A percentile compares a stretch with the other conserved stretches of the same genome.
Evolutionary conservation across 768 basidiomycete genomes (phyloP).

Genomic region (Asterophora lycoperdoides): DNA sequence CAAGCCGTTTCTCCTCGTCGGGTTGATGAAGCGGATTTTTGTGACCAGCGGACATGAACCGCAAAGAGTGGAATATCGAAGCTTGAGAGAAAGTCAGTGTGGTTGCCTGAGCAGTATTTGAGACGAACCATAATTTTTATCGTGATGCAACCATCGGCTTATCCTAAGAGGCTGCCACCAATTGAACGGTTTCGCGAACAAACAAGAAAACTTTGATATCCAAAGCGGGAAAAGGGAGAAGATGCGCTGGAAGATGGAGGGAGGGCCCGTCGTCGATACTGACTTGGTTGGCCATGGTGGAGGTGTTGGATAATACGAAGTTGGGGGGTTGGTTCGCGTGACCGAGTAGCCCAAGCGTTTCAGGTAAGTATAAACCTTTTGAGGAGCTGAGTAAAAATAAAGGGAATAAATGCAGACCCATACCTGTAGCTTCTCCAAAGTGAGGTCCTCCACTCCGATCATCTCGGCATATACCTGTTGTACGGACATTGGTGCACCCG

Average conservation of each 20-base stretch:
- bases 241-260: conserved; percentile 33
- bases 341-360: conserved; percentile 89
- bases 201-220: conserved; percentile 25
- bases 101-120: not conserved
- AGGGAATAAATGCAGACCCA: conserved; percentile 9
- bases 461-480: conserved; percentile 87
- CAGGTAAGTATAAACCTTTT: conserved; percentile 87
- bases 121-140: conserved; percentile 49
- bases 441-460: conserved; percentile 74
- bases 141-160: conserved; percentile 43
- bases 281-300: conserved; percentile 26
- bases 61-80: conserved; percentile 61
- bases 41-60: conserved; percentile 71
- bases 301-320: conserved; percentile 33
- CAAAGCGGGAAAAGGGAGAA: conserved; percentile 30
- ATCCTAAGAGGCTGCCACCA: conserved; percentile 67
- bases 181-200: conserved; percentile 35
- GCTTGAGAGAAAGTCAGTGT: conserved; percentile 35
- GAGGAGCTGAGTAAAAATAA: not conserved
- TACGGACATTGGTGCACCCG: conserved; percentile 79
- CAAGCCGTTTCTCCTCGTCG: conserved; percentile 15
- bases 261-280: conserved; percentile 12
- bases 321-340: conserved; percentile 51
- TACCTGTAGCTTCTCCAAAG: conserved; percentile 87
- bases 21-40: conserved; percentile 38